phyloP scores from a whole-genome alignment of 306 rosid genomes.

The Lathyrus oleraceus region DNA sequence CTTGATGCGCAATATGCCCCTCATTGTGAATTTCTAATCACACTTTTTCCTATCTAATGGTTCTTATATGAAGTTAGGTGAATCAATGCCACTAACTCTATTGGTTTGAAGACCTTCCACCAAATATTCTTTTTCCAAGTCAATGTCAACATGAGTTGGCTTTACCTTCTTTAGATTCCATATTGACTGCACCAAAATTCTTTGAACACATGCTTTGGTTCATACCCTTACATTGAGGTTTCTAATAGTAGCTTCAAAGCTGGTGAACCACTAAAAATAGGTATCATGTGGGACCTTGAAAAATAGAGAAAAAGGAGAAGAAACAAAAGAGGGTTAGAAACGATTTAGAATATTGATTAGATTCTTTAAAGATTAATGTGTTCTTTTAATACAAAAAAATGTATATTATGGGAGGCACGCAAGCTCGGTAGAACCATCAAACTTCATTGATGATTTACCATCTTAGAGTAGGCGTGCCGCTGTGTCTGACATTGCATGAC shows the following conservation, averaged over 20 bases:
- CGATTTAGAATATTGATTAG: slow-evolving; percentile 27
- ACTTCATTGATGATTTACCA: not conserved
- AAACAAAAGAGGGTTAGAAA: slow-evolving; percentile 20
- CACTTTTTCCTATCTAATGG: too few species aligned
- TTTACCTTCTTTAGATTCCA: slow-evolving; percentile 24
- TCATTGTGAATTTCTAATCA: too few species aligned
- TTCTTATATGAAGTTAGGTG: slow-evolving; percentile 52
- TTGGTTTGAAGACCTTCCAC: slow-evolving; percentile 25
- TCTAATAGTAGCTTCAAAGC: slow-evolving; percentile 13
- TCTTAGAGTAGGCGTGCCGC: too few species aligned
- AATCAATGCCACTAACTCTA: slow-evolving; percentile 27
- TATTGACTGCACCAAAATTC: slow-evolving; percentile 34
- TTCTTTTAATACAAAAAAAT: not conserved
- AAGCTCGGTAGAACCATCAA: not conserved
- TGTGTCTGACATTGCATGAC: too few species aligned
- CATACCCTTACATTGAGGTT: slow-evolving; percentile 20
- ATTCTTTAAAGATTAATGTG: not conserved
- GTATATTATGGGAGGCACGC: not conserved
- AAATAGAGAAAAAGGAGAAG: slow-evolving; percentile 22
- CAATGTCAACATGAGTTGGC: slow-evolving; percentile 35
- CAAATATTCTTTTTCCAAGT: slow-evolving; percentile 21
- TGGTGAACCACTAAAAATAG: slow-evolving; percentile 7
- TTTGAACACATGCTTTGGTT: slow-evolving; percentile 45
- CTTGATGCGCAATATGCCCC: not conserved
- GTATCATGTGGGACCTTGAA: slow-evolving; percentile 31